Percentiles rank a stretch among this genome's conserved stretches.
phyloP scores from a whole-genome alignment of 371 early-diverging fungal genomes.

The Coemansia sp. region DNA sequence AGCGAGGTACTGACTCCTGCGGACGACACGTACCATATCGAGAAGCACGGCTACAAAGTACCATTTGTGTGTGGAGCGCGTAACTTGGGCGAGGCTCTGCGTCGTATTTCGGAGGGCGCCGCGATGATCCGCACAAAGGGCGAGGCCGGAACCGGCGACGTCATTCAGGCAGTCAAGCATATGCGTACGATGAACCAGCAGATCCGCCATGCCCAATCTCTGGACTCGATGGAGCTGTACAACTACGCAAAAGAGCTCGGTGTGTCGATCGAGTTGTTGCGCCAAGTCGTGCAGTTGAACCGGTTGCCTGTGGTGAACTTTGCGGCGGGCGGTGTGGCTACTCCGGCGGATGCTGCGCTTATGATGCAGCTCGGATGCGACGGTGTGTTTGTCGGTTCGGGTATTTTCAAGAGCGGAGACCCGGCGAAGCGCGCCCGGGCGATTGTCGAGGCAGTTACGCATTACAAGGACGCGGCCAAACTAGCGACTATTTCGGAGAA shows the following conservation, averaged over 20 bases:
- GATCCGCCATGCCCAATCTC: slow-evolving; percentile 65
- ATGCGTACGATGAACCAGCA: slow-evolving; percentile 82
- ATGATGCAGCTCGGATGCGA: slow-evolving; percentile 98
- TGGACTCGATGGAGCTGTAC: slow-evolving; percentile 60
- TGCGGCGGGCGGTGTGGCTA: slow-evolving; percentile 97
- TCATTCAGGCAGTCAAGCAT: slow-evolving; percentile 95
- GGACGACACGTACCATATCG: slow-evolving; percentile 85
- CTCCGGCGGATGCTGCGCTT: slow-evolving; percentile 96
- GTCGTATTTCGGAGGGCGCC: slow-evolving; percentile 96
- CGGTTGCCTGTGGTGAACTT: slow-evolving; percentile 97
- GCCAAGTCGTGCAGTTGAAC: slow-evolving; percentile 84
- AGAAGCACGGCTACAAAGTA: slow-evolving; percentile 86
- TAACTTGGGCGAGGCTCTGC: slow-evolving; percentile 95
- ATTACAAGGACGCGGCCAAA: slow-evolving; percentile 86
- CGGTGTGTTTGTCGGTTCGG: slow-evolving; percentile 92
- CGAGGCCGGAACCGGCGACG: slow-evolving; percentile 96
- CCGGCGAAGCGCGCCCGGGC: slow-evolving; percentile 95
- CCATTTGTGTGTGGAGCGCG: slow-evolving; percentile 96
- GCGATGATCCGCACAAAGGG: slow-evolving; percentile 97
- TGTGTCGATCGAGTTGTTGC: slow-evolving; percentile 85
- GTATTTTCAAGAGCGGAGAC: slow-evolving; percentile 92
- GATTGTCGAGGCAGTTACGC: slow-evolving; percentile 95
- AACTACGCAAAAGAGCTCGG: slow-evolving; percentile 92
- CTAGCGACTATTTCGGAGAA: slow-evolving; percentile 89
- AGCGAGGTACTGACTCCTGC: slow-evolving; percentile 95